A percentile compares a stretch with the other conserved stretches of the same genome.
phyloP scores from a whole-genome alignment of 2,329 filamentous ascomycete genomes.

The Venturia effusa region DNA sequence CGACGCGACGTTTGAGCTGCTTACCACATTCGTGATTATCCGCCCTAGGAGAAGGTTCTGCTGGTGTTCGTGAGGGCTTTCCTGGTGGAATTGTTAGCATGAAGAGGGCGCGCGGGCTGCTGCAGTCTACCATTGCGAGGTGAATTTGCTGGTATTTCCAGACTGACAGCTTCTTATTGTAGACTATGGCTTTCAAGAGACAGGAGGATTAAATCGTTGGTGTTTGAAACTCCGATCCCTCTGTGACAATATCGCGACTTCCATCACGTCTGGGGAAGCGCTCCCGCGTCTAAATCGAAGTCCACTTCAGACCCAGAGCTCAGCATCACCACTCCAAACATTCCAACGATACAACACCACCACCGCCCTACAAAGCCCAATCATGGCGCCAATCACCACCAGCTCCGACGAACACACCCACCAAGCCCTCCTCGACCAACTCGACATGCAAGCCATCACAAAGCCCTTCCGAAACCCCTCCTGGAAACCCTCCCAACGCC shows the following conservation, averaged over 20 bases:
- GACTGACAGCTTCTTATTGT: not conserved
- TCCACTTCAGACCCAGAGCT: not conserved
- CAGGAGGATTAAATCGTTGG: not conserved
- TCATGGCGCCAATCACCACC: constrained; percentile 51
- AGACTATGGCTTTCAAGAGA: not conserved
- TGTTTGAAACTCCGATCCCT: not conserved
- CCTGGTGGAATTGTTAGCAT: constrained; percentile 36
- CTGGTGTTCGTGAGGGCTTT: constrained; percentile 95
- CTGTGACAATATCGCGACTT: not conserved
- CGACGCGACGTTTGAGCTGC: constrained; percentile 24
- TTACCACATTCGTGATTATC: constrained; percentile 94
- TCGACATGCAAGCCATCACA: constrained; percentile 77
- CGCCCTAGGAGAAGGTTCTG: constrained; percentile 86
- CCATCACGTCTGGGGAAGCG: not conserved
- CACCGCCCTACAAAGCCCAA: not conserved
- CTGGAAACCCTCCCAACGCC: constrained; percentile 88
- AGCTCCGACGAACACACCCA: constrained; percentile 69
- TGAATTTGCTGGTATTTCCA: too few relatives aligned
- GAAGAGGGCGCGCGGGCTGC: not conserved
- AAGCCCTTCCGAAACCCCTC: constrained; percentile 83
- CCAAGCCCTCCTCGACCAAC: constrained; percentile 74
- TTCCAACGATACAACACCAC: not conserved
- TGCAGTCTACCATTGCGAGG: not conserved
- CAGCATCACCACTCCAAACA: not conserved
- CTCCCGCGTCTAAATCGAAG: not conserved